These are phyloP conservation scores for Quercus wislizeni DNA, from an alignment of 306 rosid genomes.

Conservation along the genomic window DNA sequence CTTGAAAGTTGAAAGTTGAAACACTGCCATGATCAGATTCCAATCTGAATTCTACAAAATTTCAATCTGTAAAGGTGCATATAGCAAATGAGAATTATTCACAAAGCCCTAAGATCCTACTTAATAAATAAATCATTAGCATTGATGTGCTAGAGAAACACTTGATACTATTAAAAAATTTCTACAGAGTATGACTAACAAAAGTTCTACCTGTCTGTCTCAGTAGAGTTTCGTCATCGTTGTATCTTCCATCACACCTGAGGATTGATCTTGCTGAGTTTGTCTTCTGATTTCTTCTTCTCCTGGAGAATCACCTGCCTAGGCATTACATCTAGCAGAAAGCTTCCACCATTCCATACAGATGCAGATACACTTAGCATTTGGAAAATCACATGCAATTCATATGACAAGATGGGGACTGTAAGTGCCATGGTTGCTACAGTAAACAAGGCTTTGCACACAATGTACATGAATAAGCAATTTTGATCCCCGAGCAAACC, in stretches of 20 bases:
- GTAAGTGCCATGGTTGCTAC: constrained; percentile 88
- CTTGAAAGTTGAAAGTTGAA: no score
- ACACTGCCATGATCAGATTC: background rate
- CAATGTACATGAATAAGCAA: constrained; percentile 70
- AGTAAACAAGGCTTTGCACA: constrained; percentile 72
- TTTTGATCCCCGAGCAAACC: constrained; percentile 92
- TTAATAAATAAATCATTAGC: background rate
- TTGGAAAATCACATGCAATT: constrained; percentile 70
- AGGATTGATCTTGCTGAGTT: constrained; percentile 24
- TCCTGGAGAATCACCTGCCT: constrained; percentile 85
- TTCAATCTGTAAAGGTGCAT: background rate
- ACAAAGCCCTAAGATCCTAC: background rate
- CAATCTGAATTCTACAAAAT: background rate
- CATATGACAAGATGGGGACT: constrained; percentile 83
- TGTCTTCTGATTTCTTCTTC: constrained; percentile 64
- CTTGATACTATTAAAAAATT: background rate
- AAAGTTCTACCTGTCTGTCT: background rate
- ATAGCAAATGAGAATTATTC: background rate
- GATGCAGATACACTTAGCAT: constrained; percentile 81
- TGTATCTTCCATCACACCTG: constrained; percentile 4
- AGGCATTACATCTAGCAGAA: constrained; percentile 92
- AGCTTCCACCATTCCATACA: constrained; percentile 93
- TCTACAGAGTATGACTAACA: constrained; percentile 25
- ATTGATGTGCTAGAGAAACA: background rate
- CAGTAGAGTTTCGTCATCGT: background rate